Percentiles rank a stretch among this genome's conserved stretches.
Evolutionary conservation across 1,284 basidiomycete species (phyloP).

Genomic region (Sutorius eximius): DNA sequence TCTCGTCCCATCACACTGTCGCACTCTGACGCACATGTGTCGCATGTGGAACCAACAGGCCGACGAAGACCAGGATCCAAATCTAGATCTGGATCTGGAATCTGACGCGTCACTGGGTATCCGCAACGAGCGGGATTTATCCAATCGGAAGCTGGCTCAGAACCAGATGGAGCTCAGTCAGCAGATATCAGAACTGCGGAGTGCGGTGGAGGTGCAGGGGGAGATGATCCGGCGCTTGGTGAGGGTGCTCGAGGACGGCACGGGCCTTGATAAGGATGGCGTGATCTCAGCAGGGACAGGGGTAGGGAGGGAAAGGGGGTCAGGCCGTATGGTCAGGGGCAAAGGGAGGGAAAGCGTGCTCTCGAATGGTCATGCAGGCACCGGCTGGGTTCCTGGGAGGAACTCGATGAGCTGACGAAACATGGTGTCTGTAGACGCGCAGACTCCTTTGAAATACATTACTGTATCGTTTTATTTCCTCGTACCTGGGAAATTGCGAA

Average conservation of each 20-base stretch:
- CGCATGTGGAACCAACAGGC: constrained; percentile 2
- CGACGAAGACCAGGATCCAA: constrained; percentile 1
- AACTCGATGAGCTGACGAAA: constrained; percentile 15
- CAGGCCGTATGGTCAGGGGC: constrained; percentile 5
- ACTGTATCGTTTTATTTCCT: background rate
- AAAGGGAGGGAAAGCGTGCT: constrained; percentile 8
- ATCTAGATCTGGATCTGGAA: background rate
- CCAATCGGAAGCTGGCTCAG: constrained; percentile 57
- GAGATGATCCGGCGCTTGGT: constrained; percentile 41
- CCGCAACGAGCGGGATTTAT: constrained; percentile 40
- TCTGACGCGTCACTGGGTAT: constrained; percentile 7
- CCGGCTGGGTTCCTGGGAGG: constrained; percentile 3
- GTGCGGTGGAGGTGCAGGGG: constrained; percentile 55
- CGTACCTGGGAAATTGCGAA: too few relatives aligned
- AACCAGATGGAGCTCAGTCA: constrained; percentile 61
- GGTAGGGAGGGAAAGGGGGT: background rate
- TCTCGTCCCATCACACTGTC: background rate
- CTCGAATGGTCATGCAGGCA: background rate
- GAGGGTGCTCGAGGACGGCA: constrained; percentile 10
- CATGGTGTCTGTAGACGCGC: background rate
- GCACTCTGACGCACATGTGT: background rate
- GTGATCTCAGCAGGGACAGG: background rate
- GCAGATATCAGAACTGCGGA: constrained; percentile 58
- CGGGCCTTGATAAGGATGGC: background rate
- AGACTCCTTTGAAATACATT: background rate